A percentile compares a stretch with the other conserved stretches of the same genome.
Evolutionary conservation across 805 yeast species (phyloP).

Genomic region (Wickerhamiella vanderwaltii): DNA sequence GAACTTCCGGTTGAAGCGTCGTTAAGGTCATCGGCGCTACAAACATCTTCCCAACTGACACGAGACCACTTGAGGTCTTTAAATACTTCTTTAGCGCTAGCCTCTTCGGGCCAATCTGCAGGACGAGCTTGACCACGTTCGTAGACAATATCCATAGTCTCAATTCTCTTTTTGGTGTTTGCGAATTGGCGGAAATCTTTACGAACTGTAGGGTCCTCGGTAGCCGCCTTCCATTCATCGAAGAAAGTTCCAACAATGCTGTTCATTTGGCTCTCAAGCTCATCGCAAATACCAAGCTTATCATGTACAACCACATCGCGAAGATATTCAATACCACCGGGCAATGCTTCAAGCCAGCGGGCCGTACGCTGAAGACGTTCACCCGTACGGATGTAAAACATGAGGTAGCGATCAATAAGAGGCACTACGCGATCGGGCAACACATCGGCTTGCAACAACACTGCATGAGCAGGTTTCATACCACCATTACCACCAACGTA

Average conservation of each 20-base stretch:
- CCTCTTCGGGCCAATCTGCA: slow-evolving; percentile 28
- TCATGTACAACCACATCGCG: slow-evolving; percentile 28
- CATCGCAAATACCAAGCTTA: slow-evolving; percentile 29
- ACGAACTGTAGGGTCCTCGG: slow-evolving; percentile 20
- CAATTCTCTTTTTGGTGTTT: slow-evolving; percentile 26
- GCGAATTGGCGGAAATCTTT: slow-evolving; percentile 27
- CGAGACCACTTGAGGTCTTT: slow-evolving; percentile 28
- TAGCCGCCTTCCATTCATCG: slow-evolving; percentile 30
- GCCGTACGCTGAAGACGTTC: slow-evolving; percentile 32
- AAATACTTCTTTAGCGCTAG: slow-evolving; percentile 22
- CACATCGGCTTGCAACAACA: slow-evolving; percentile 27
- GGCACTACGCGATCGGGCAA: slow-evolving; percentile 31
- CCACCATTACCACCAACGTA: slow-evolving; percentile 33
- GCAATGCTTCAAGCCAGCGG: slow-evolving; percentile 30
- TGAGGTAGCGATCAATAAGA: slow-evolving; percentile 29
- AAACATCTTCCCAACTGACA: slow-evolving; percentile 25
- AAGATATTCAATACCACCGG: slow-evolving; percentile 31
- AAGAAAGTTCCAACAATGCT: slow-evolving; percentile 27
- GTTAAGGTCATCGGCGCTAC: slow-evolving; percentile 25
- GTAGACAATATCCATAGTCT: slow-evolving; percentile 27
- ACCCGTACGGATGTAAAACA: slow-evolving; percentile 32
- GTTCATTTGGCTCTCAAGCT: slow-evolving; percentile 29
- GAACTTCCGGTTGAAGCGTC: slow-evolving; percentile 27
- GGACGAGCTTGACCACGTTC: slow-evolving; percentile 32
- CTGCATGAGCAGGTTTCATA: slow-evolving; percentile 33